Conservation (phyloP, 345 rosid species). For the Arabidopsis suecica region DNA sequence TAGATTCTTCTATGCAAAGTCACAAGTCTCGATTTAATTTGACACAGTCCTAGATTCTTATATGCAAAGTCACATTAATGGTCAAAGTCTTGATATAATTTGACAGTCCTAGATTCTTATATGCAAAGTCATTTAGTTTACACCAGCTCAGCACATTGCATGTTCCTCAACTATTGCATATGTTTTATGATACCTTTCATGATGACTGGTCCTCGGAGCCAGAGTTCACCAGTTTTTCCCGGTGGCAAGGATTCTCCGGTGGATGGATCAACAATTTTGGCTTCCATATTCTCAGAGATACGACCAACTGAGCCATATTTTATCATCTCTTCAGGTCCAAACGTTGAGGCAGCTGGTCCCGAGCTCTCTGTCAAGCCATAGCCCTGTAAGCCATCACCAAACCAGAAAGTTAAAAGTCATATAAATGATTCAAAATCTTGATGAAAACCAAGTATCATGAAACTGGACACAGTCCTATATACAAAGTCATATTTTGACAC, state of each 20-base stretch:
- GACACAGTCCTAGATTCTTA: too few species aligned
- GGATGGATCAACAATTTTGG: slow-evolving; percentile 79
- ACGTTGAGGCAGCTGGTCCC: slow-evolving; percentile 60
- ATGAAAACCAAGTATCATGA: neutral
- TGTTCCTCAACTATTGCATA: neutral
- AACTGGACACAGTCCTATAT: neutral
- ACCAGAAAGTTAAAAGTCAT: neutral
- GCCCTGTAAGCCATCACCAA: slow-evolving; percentile 54
- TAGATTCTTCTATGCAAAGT: too few species aligned
- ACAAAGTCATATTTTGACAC: slow-evolving; percentile 1
- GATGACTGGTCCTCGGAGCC: slow-evolving; percentile 80
- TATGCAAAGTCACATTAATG: too few species aligned
- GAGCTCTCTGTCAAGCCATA: slow-evolving; percentile 92
- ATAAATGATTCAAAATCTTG: neutral
- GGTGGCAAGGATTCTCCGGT: slow-evolving; percentile 75
- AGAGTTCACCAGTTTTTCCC: slow-evolving; percentile 82
- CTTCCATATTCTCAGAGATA: slow-evolving; percentile 67
- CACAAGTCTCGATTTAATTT: too few species aligned
- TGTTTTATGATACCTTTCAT: slow-evolving; percentile 67
- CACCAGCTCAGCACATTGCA: neutral
- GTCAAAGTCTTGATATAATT: too few species aligned
- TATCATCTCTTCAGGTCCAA: slow-evolving; percentile 59
- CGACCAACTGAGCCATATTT: slow-evolving; percentile 77
- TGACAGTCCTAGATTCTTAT: neutral
- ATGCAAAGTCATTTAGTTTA: slow-evolving; percentile 3